phyloP scores from a whole-genome alignment of 768 basidiomycete genomes.

The Boletus rubroflammeus region DNA sequence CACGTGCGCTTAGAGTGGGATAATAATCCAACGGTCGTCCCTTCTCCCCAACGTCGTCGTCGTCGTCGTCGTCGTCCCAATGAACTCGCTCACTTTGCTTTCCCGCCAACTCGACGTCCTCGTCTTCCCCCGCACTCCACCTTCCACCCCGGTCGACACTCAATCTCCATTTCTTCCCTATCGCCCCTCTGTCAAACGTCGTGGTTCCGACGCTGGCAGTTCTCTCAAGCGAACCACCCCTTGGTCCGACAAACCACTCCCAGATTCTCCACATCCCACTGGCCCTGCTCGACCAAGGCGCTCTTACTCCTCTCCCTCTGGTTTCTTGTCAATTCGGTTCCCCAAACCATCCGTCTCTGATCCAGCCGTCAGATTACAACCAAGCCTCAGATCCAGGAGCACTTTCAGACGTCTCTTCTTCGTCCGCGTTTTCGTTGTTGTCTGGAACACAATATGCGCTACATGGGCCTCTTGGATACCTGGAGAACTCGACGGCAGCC shows the following conservation, averaged over 20 bases:
- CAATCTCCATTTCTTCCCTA: conserved; percentile 30
- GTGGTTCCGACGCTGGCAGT: conserved; percentile 24
- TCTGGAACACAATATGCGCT: conserved; percentile 66
- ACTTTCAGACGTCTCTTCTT: conserved; percentile 61
- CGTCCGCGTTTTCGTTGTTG: conserved; percentile 61
- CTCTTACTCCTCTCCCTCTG: conserved; percentile 62
- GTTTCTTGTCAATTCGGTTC: conserved; percentile 39
- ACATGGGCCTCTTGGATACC: conserved; percentile 50
- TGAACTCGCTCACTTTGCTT: conserved; percentile 82
- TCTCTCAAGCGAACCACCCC: conserved; percentile 49
- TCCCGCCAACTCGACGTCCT: conserved; percentile 81
- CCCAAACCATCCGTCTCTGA: conserved; percentile 31
- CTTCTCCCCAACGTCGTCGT: neutral
- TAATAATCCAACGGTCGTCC: neutral
- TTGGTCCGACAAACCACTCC: conserved; percentile 54
- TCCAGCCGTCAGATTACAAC: conserved; percentile 35
- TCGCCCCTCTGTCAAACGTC: conserved; percentile 22
- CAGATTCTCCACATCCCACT: conserved; percentile 23
- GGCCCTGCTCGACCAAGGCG: conserved; percentile 43
- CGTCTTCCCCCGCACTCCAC: conserved; percentile 55
- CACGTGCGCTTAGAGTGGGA: conserved; percentile 7
- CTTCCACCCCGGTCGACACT: conserved; percentile 50
- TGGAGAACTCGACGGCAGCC: conserved; percentile 21
- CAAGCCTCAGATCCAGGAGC: conserved; percentile 36
- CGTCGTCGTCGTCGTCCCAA: conserved; percentile 26